These are phyloP conservation scores for Deinandra increscens DNA, from an alignment of 129 eudicot genomes.

Conservation along the genomic window DNA sequence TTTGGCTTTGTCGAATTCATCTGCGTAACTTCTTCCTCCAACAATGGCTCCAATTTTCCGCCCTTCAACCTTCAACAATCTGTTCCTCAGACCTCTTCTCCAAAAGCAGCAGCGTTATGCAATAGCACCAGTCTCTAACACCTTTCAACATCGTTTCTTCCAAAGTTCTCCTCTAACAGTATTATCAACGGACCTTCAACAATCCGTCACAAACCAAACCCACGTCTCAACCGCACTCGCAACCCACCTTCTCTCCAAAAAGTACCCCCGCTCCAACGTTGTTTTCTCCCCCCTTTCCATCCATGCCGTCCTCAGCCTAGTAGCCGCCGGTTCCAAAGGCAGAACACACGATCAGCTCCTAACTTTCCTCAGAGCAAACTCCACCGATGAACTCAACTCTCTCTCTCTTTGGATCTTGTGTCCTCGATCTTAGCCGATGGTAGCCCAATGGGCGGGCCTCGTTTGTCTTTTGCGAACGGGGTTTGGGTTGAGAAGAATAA, in stretches of 20 bases:
- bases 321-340: constrained; percentile 65
- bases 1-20: too few species aligned
- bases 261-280: constrained; percentile 39
- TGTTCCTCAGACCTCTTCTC: too few species aligned
- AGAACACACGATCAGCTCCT: constrained; percentile 57
- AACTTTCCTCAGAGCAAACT: constrained; percentile 50
- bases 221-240: constrained; percentile 51
- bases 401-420: constrained; percentile 54
- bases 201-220: constrained; percentile 58
- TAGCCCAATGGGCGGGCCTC: constrained; percentile 58
- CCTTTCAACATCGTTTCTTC: too few species aligned
- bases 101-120: too few species aligned
- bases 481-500: constrained; percentile 65
- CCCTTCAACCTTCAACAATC: too few species aligned
- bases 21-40: too few species aligned
- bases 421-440: constrained; percentile 55
- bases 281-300: constrained; percentile 79
- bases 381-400: constrained; percentile 44
- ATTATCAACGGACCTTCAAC: constrained; percentile 44
- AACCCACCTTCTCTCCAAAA: constrained; percentile 42
- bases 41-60: too few species aligned
- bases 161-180: too few species aligned
- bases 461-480: constrained; percentile 55
- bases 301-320: constrained; percentile 50
- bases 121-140: too few species aligned